Evolutionary conservation across 441 rosid genomes (phyloP).

Genomic region (Pelargonium myrrhifolium): DNA sequence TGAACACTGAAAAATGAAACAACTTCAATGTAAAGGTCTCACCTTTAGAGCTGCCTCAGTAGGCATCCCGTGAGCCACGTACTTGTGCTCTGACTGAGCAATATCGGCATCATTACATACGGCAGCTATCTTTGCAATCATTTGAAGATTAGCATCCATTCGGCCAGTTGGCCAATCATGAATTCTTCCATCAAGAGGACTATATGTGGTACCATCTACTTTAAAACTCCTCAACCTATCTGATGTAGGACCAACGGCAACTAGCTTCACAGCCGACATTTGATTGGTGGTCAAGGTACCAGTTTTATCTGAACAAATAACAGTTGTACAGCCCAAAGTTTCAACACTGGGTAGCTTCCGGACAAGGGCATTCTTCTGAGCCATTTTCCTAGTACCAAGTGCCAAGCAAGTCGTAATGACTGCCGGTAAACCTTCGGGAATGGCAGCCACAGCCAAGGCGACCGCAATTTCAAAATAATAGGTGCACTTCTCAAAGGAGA

Average conservation of each 20-base stretch:
- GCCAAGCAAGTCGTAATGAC: conserved; percentile 48
- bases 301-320: conserved; percentile 45
- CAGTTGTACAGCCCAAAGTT: conserved; percentile 45
- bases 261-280: conserved; percentile 39
- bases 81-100: conserved; percentile 28
- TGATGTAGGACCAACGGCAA: conserved; percentile 25
- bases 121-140: conserved; percentile 36
- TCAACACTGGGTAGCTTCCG: conserved; percentile 45
- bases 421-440: conserved; percentile 43
- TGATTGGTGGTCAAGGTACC: conserved; percentile 48
- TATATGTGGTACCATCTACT: conserved; percentile 43
- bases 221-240: conserved; percentile 28
- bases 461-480: conserved; percentile 44
- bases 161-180: conserved; percentile 30
- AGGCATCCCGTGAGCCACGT: conserved; percentile 44
- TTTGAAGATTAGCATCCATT: conserved; percentile 42
- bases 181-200: conserved; percentile 36
- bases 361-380: conserved; percentile 27
- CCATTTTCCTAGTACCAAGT: conserved; percentile 34
- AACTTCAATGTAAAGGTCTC: neutral
- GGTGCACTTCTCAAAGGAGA: conserved; percentile 43
- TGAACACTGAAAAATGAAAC: neutral
- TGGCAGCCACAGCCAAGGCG: conserved; percentile 46
- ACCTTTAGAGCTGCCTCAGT: conserved; percentile 47
- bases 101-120: conserved; percentile 40